These are phyloP conservation scores for Cercospora nicotianae DNA, from an alignment of 2,329 filamentous ascomycete genomes.

Conservation along the genomic window DNA sequence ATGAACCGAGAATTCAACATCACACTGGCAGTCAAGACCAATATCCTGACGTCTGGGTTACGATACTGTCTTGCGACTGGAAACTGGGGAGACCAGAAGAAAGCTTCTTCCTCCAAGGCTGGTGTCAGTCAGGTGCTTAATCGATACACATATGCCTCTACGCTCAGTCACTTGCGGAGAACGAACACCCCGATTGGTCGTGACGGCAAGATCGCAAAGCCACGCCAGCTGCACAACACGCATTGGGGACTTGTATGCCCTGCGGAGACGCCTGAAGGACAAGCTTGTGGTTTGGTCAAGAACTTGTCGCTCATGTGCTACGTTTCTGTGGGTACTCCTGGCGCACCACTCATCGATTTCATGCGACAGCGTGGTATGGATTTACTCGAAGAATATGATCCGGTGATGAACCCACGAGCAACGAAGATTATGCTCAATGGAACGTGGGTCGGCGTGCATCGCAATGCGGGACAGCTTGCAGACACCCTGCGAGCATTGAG, in stretches of 20 bases:
- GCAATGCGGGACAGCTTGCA: conserved; percentile 83
- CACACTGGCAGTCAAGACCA: conserved; percentile 84
- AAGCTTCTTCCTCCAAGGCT: conserved; percentile 89
- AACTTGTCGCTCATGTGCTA: conserved; percentile 98
- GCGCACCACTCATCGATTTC: conserved; percentile 87
- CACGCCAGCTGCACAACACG: conserved; percentile 95
- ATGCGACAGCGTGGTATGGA: conserved; percentile 97
- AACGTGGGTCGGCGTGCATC: conserved; percentile 94
- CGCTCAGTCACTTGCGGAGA: conserved; percentile 90
- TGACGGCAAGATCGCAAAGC: conserved; percentile 97
- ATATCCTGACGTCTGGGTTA: conserved; percentile 86
- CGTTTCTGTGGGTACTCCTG: conserved; percentile 90
- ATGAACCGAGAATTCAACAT: conserved; percentile 85
- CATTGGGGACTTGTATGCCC: conserved; percentile 98
- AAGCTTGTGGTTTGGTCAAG: conserved; percentile 97
- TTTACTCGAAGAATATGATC: conserved; percentile 83
- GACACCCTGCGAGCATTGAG: conserved; percentile 44
- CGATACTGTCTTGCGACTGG: conserved; percentile 97
- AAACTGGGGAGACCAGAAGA: conserved; percentile 99
- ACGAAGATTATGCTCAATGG: conserved; percentile 99
- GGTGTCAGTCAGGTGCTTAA: conserved; percentile 98
- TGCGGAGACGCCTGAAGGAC: conserved; percentile 95
- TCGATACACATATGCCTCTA: conserved; percentile 95
- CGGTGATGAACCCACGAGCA: conserved; percentile 71
- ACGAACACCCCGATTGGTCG: conserved; percentile 97